Conservation (phyloP, 2,329 filamentous ascomycete genomes). For the Aspergillus terreus region DNA sequence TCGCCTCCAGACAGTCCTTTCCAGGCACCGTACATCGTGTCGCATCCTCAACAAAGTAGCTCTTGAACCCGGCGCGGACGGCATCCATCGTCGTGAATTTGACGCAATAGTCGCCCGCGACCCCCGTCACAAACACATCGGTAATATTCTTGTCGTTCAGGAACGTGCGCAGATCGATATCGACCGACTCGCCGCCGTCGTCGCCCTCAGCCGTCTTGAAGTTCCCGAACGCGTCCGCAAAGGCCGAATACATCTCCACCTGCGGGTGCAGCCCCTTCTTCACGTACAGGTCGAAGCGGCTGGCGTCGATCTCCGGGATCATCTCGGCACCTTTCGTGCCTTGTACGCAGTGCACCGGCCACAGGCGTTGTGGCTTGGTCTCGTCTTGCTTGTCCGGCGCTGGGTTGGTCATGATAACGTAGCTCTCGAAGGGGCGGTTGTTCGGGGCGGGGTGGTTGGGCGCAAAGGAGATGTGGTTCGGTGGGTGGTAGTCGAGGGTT, state of each 20-base stretch:
- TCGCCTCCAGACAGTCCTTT: conserved; percentile 51
- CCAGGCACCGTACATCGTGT: conserved; percentile 67
- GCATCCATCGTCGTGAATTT: conserved; percentile 77
- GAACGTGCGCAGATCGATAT: conserved; percentile 57
- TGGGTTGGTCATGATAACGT: conserved; percentile 54
- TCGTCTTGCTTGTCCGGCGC: conserved; percentile 53
- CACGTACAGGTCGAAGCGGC: conserved; percentile 61
- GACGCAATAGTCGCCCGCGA: conserved; percentile 90
- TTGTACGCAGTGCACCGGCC: conserved; percentile 88
- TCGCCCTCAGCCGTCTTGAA: conserved; percentile 29
- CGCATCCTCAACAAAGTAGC: conserved; percentile 73
- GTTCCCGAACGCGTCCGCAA: conserved; percentile 71
- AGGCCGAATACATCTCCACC: conserved; percentile 93
- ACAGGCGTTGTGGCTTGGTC: conserved; percentile 66
- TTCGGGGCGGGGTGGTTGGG: conserved; percentile 64
- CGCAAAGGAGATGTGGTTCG: conserved; percentile 82
- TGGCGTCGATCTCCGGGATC: conserved; percentile 64
- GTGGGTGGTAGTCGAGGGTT: conserved; percentile 90
- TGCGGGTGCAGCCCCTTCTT: conserved; percentile 71
- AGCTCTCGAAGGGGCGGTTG: conserved; percentile 65
- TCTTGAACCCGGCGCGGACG: conserved; percentile 67
- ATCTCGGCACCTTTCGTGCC: conserved; percentile 68
- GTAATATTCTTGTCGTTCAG: conserved; percentile 61
- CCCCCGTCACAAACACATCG: conserved; percentile 78
- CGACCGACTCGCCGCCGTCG: conserved; percentile 29